Evolutionary conservation across 2,329 filamentous ascomycete genomes (phyloP), one percentile per base, ranked within the genome.

Genomic region (Epichloe hybrida): DNA sequence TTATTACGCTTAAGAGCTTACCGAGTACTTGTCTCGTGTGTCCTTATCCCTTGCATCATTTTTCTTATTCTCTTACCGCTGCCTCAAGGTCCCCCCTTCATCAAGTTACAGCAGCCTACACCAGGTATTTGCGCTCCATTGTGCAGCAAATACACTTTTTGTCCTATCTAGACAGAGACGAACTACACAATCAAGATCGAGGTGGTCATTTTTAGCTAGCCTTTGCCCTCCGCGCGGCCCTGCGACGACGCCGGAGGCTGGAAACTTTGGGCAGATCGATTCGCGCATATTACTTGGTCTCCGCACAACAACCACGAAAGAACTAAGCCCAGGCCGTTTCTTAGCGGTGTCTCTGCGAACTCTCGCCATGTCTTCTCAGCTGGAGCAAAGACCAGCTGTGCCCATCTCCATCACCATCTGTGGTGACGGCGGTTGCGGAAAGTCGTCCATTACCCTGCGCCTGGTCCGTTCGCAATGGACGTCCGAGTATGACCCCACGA

Each of bases 381-480:
- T 39, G 6, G 50, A 49, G n/a, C 48, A 55, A 23, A 59, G 61
- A 45, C 56, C 59, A 31, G 73, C 76, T 0, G 68, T 79, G 17
- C 78, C 78, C 54, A 81, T 84, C 62, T 76, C 81, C 56, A 88
- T 91, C 63, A 91, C 87, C 52, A 87, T 93, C 66, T 91, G 86
- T 69, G 87, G 87, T 63, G 87, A 91, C 64, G 87, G 87, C 61
- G 87, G 87, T 54, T 88, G 84, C 64, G 85, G 85, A 62, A 93
- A 93, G 71, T 89, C 85, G 2, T 88, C 84, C 57, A 90, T 93
- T 63, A 91, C 87, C 15, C 73, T 93, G 53, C 84, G 87, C 49
- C 79, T 93, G 41, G 87, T 93, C 50, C 81, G 85, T 60, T 86
- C 82, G 54, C 80, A 87, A 69, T 93, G 87, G 86, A 91, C 85